These are phyloP conservation scores for Sphagnum fallax DNA, from an alignment of 228 moss, liverwort and hornwort genomes.

Conservation along the genomic window DNA sequence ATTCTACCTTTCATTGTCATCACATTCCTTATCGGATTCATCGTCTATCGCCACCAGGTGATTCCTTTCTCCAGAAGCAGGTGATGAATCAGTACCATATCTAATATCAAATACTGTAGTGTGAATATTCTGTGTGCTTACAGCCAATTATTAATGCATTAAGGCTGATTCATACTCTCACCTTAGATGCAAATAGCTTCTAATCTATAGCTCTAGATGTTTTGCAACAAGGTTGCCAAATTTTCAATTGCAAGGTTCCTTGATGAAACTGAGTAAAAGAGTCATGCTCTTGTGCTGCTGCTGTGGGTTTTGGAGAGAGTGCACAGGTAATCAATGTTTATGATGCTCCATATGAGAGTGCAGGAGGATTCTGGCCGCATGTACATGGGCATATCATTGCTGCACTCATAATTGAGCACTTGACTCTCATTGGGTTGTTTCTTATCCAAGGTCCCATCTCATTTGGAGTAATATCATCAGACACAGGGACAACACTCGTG, in stretches of 20 bases:
- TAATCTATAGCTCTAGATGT: background rate
- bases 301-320: background rate
- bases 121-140: background rate
- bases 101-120: background rate
- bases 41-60: constrained; percentile 68
- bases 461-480: constrained; percentile 7
- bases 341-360: constrained; percentile 69
- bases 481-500: background rate
- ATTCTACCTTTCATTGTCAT: constrained; percentile 73
- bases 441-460: constrained; percentile 50
- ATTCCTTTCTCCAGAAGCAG: constrained; percentile 6
- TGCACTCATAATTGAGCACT: constrained; percentile 61
- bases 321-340: constrained; percentile 71
- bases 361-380: constrained; percentile 74
- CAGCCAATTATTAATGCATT: background rate
- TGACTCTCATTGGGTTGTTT: constrained; percentile 75
- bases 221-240: too few relatives aligned
- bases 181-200: background rate
- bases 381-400: constrained; percentile 57
- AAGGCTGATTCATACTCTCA: background rate
- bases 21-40: constrained; percentile 46
- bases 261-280: too few relatives aligned
- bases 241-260: too few relatives aligned
- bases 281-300: too few relatives aligned
- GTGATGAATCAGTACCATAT: constrained; percentile 2